Percentiles rank a stretch among this genome's conserved stretches.
Conservation (phyloP, 805 yeast genomes). For the Starmerella sp. region DNA sequence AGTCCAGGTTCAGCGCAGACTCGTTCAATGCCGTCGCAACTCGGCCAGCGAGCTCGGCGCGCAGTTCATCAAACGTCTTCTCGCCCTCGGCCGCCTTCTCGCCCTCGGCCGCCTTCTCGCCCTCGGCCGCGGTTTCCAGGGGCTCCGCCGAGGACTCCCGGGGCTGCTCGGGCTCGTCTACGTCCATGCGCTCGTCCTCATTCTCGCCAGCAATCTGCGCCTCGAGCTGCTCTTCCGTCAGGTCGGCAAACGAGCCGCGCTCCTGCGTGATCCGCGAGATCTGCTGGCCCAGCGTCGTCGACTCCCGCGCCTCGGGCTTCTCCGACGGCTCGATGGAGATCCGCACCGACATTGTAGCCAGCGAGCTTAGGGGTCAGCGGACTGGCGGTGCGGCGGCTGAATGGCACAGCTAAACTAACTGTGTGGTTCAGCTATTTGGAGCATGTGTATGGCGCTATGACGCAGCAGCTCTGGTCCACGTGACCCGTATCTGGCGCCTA, state of each 20-base stretch:
- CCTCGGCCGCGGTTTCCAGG: too few species aligned
- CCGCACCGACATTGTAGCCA: background rate
- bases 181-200: conserved; percentile 7
- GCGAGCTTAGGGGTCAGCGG: too few species aligned
- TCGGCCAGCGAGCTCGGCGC: conserved; percentile 22
- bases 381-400: too few species aligned
- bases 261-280: conserved; percentile 50
- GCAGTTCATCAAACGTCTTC: conserved; percentile 21
- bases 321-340: conserved; percentile 23
- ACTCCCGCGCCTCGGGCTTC: conserved; percentile 2
- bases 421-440: too few species aligned
- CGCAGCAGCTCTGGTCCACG: too few species aligned
- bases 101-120: too few species aligned
- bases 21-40: conserved; percentile 65
- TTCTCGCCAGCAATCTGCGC: background rate
- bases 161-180: conserved; percentile 1
- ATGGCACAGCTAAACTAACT: too few species aligned
- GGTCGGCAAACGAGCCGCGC: conserved; percentile 45
- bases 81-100: background rate
- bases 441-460: too few species aligned
- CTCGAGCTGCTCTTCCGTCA: conserved; percentile 45
- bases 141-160: background rate
- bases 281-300: conserved; percentile 28
- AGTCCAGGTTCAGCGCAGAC: conserved; percentile 76
- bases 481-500: too few species aligned